Conservation (phyloP, 2,329 filamentous ascomycete genomes). For the Coniochaeta sp. region DNA sequence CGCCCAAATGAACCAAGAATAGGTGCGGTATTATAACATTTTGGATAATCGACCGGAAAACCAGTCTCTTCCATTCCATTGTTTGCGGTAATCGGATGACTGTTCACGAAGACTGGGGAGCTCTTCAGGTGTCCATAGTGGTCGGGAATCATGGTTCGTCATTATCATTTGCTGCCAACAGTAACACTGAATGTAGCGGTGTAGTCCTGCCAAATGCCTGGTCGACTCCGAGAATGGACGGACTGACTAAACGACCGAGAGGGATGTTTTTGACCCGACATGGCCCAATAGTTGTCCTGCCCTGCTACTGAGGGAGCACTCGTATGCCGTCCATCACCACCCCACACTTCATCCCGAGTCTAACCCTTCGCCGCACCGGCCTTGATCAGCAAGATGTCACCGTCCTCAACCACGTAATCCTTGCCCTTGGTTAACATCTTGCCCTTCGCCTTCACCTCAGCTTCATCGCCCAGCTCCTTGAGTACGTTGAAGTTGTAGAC, state of each 20-base stretch:
- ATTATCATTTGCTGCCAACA: too few relatives aligned
- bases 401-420: constrained; percentile 86
- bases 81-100: too few relatives aligned
- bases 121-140: too few relatives aligned
- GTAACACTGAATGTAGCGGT: too few relatives aligned
- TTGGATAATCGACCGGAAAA: too few relatives aligned
- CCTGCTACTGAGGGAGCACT: not conserved
- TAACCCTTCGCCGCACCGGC: constrained; percentile 71
- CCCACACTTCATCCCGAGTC: not conserved
- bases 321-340: not conserved
- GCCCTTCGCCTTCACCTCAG: constrained; percentile 78
- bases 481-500: constrained; percentile 83
- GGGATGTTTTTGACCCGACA: not conserved
- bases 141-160: too few relatives aligned
- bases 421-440: constrained; percentile 99
- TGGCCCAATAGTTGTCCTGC: not conserved
- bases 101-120: too few relatives aligned
- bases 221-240: too few relatives aligned
- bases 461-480: constrained; percentile 83
- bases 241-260: not conserved
- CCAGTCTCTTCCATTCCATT: too few relatives aligned
- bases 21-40: too few relatives aligned
- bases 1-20: too few relatives aligned
- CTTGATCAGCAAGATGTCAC: constrained; percentile 82
- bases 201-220: too few relatives aligned